Evolutionary conservation across 1,139 yeast genomes (phyloP), one percentile per base, ranked within the genome.

Genomic region (Lodderomyces pseudojiufengensis): DNA sequence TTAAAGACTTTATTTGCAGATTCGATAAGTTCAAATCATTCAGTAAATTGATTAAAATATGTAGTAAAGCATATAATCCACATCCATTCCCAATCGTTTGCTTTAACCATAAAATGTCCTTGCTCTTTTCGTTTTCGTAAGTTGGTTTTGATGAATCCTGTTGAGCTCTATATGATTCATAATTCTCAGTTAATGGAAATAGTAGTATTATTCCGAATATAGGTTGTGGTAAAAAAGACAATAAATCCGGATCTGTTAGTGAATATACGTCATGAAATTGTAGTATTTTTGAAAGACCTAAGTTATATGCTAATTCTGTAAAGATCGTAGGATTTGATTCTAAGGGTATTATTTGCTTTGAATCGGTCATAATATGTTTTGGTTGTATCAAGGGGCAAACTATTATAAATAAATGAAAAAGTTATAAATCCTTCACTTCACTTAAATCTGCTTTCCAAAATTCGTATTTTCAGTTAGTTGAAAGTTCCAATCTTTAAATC

Each of bases 291-390:
- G 78, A 59, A 5, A 90, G 66, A 0, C 97, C 97, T 32, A 92
- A 55, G 27, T 71, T 69, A 29, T 64, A 69, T 2, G 90, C 83
- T 47, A 87, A 78, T 1, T 65, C 67, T n/a, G 84, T 76, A 63
- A 92, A 88, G 7, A 92, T 79, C 13, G 73, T 82, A 0, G 98
- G 98, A 49, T 88, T 87, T 10, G 95, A 85, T 56, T 92, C 98
- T 30, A 92, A 64, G 2, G 98, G 97, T 10, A 87, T 81, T 27
- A 87, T 90, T 36, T 35, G 46, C 32, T 37, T 42, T n/a, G 39
- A 32, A 23, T 42, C 45, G 14, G 37, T 11, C 37, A 37, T 37
- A 14, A 4, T 14, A n/a, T n/a, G n/a, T n/a, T n/a, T n/a, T n/a
- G n/a, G n/a, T n/a, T n/a, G n/a, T n/a, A n/a, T n/a, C n/a, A n/a